Percentiles rank a stretch among this genome's conserved stretches.
Conservation (phyloP, 2,329 filamentous ascomycete species). For the Ascochyta rabiei region DNA sequence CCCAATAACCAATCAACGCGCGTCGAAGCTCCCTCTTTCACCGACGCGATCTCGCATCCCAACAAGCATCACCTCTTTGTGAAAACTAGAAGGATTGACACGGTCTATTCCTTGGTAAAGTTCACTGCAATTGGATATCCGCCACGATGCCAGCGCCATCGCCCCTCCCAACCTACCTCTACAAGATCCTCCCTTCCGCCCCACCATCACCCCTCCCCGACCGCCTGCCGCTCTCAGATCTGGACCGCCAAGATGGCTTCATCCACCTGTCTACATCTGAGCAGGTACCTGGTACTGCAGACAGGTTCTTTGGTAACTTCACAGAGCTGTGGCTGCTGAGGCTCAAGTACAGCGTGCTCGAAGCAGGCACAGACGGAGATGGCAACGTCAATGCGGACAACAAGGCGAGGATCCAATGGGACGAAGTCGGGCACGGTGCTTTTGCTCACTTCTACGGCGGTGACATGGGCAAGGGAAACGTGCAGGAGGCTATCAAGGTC, state of each 20-base stretch:
- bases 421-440: conserved; percentile 53
- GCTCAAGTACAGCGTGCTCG: conserved; percentile 55
- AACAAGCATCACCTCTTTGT: neutral
- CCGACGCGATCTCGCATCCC: neutral
- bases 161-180: conserved; percentile 52
- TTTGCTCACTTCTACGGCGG: conserved; percentile 65
- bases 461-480: conserved; percentile 61
- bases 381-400: conserved; percentile 33
- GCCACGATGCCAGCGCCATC: conserved; percentile 39
- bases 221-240: conserved; percentile 63
- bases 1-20: conserved; percentile 10
- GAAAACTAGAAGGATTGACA: neutral
- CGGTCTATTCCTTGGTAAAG: neutral
- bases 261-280: conserved; percentile 64
- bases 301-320: conserved; percentile 41
- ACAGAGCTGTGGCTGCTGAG: conserved; percentile 60
- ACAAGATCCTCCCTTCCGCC: conserved; percentile 64
- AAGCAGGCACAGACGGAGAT: conserved; percentile 36
- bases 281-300: conserved; percentile 52
- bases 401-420: conserved; percentile 59
- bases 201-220: conserved; percentile 61
- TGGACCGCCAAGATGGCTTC: conserved; percentile 66
- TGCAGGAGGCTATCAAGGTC: conserved; percentile 57
- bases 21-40: conserved; percentile 7
- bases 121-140: neutral